Evolutionary conservation across 1,284 basidiomycete species (phyloP).

Genomic region (Phellopilus nigrolimitatus): DNA sequence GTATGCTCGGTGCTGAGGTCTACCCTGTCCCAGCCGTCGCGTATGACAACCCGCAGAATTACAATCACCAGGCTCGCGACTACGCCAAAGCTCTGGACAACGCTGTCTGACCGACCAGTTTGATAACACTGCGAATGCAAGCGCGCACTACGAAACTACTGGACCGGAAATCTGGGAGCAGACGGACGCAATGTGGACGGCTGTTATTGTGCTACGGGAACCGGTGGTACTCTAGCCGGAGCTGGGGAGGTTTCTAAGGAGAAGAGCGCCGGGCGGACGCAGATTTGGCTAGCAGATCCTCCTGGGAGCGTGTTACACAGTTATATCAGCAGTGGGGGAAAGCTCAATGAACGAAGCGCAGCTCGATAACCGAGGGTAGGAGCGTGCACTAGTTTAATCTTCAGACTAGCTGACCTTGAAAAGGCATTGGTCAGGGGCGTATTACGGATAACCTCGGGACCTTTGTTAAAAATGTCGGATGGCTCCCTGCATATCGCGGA

Average conservation of each 20-base stretch:
- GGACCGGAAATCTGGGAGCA: slow-evolving; percentile 98
- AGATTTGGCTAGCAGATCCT: slow-evolving; percentile 95
- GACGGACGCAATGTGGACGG: slow-evolving; percentile 75
- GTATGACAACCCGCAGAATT: slow-evolving; percentile 94
- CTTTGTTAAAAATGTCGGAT: slow-evolving; percentile 74
- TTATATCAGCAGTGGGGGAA: slow-evolving; percentile 80
- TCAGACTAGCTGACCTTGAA: neutral
- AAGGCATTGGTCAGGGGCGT: slow-evolving; percentile 95
- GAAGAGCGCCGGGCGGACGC: slow-evolving; percentile 74
- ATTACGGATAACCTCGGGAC: slow-evolving; percentile 92
- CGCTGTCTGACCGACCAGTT: slow-evolving; percentile 99
- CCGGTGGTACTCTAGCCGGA: slow-evolving; percentile 93
- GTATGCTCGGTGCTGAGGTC: slow-evolving; percentile 72
- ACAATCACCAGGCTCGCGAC: slow-evolving; percentile 96
- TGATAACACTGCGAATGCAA: slow-evolving; percentile 89
- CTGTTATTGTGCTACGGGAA: slow-evolving; percentile 93
- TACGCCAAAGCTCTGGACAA: slow-evolving; percentile 83
- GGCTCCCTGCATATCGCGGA: slow-evolving; percentile 88
- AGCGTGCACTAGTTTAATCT: slow-evolving; percentile 16
- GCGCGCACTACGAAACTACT: slow-evolving; percentile 86
- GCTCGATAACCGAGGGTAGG: slow-evolving; percentile 94
- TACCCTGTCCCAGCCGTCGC: slow-evolving; percentile 30
- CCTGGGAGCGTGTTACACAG: slow-evolving; percentile 91
- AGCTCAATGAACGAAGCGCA: slow-evolving; percentile 73
- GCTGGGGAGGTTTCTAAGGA: slow-evolving; percentile 84